A percentile compares a stretch with the other conserved stretches of the same genome.
Evolutionary conservation across 352 stramenopile genomes (phyloP).

Genomic region (Globisporangium yorkense): DNA sequence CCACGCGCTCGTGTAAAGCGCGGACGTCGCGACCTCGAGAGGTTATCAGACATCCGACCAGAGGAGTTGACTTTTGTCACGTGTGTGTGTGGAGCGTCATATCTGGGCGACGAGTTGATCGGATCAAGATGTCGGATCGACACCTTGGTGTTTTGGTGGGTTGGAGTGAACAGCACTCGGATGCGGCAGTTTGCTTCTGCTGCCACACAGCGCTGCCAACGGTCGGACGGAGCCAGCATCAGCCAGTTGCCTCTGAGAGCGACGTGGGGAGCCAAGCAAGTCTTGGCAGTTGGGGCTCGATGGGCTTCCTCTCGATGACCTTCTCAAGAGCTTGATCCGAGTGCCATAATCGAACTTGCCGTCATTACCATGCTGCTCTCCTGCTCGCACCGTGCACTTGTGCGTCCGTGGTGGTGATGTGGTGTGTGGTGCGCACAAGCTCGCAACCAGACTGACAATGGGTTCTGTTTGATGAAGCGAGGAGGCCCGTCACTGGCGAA

Average conservation of each 20-base stretch:
- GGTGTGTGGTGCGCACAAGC: neutral
- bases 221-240: neutral
- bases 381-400: constrained; percentile 1
- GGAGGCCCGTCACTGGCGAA: neutral
- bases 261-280: neutral
- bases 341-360: neutral
- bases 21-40: neutral
- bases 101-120: neutral
- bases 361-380: constrained; percentile 1
- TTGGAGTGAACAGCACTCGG: neutral
- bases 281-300: neutral
- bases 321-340: no score
- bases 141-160: no score
- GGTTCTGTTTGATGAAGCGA: neutral
- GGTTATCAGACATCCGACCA: neutral
- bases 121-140: neutral
- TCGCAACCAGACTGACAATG: neutral
- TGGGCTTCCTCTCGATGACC: neutral
- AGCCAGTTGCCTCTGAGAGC: neutral
- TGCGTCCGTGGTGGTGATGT: neutral
- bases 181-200: neutral
- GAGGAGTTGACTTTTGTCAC: neutral
- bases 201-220: neutral
- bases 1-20: neutral
- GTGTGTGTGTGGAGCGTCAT: neutral